Evolutionary conservation across 441 rosid species (phyloP), one percentile per base, ranked within the genome.

Genomic region (Pelargonium australe): DNA sequence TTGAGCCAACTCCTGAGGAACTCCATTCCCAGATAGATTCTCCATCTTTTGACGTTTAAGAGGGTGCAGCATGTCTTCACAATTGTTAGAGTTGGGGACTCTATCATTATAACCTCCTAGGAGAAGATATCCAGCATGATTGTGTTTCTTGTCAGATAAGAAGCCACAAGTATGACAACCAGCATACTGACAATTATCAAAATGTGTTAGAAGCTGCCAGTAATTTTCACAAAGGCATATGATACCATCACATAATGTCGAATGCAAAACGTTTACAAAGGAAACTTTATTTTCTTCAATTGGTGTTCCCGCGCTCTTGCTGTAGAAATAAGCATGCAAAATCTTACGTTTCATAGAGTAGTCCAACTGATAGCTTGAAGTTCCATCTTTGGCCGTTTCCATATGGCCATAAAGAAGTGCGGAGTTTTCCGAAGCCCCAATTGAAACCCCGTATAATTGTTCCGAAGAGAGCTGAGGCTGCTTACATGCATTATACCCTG

Each of bases 1-100:
- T 28, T 74, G 67, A 69, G 74, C 67, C 66, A 67, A 20, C 9
- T 64, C 23, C 73, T 70, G 60, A 69, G 70, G 63, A 63, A 67
- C 67, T 37, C 51, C 73, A 58, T 65, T 66, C 68, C 68, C 72
- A 71, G 78, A 71, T 49, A 80, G 63, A 44, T 70, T 68, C 55
- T 77, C 78, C 63, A 45, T 34, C 81, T 78, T 83, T 71, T 55
- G 73, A 68, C 83, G 83, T 64, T 85, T 79, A 37, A 67, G 43
- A 62, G 74, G 47, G 63, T 75, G 78, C 25, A 70, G 65, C 14
- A 41, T 62, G 19, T 67, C 70, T 66, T 76, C 78, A 14, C 72
- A 72, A 77, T 65, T 13, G 43, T 61, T 62, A 60, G 55, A 63
- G 58, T 62, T 62, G 57, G 66, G 28, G 51, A 20, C 17, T 61